These are phyloP conservation scores for Didymella keratinophila DNA, from an alignment of 2,329 filamentous ascomycete genomes.

Conservation along the genomic window DNA sequence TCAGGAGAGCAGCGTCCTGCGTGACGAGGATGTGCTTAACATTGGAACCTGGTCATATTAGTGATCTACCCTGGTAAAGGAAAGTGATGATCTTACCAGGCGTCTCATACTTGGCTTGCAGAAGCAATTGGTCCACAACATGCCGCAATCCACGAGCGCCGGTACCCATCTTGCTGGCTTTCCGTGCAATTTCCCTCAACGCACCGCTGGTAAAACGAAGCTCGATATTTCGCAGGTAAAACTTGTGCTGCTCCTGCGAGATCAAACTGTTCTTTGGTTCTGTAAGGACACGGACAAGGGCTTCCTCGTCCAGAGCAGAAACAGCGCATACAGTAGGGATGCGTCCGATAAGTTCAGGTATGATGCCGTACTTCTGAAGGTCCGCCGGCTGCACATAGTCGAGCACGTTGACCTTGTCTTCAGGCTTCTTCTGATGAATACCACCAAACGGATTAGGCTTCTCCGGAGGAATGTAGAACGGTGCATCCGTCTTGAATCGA, in stretches of 20 bases:
- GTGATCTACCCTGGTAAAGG: conserved; percentile 1
- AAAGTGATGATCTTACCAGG: conserved; percentile 45
- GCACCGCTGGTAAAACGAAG: conserved; percentile 84
- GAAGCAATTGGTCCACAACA: conserved; percentile 57
- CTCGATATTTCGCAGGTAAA: conserved; percentile 78
- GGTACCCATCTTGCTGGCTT: conserved; percentile 72
- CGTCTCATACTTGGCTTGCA: conserved; percentile 58
- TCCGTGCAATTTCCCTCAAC: conserved; percentile 80
- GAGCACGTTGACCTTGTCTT: conserved; percentile 62
- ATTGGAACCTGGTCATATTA: conserved; percentile 45
- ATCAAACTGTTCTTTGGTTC: conserved; percentile 90
- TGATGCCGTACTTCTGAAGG: conserved; percentile 86
- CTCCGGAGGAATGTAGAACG: conserved; percentile 58
- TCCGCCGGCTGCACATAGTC: conserved; percentile 79
- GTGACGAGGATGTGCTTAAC: conserved; percentile 58
- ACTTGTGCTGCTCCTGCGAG: conserved; percentile 87
- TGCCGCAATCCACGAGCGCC: conserved; percentile 64
- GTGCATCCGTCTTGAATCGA: conserved; percentile 65
- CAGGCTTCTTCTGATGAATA: conserved; percentile 28
- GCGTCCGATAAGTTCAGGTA: conserved; percentile 94
- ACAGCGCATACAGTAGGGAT: conserved; percentile 90
- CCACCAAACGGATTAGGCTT: conserved; percentile 35
- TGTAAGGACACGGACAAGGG: conserved; percentile 85
- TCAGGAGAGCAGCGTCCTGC: conserved; percentile 55
- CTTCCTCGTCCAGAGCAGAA: conserved; percentile 71